phyloP scores from a whole-genome alignment of 495 filamentous ascomycete species.

The Penicillium herquei region DNA sequence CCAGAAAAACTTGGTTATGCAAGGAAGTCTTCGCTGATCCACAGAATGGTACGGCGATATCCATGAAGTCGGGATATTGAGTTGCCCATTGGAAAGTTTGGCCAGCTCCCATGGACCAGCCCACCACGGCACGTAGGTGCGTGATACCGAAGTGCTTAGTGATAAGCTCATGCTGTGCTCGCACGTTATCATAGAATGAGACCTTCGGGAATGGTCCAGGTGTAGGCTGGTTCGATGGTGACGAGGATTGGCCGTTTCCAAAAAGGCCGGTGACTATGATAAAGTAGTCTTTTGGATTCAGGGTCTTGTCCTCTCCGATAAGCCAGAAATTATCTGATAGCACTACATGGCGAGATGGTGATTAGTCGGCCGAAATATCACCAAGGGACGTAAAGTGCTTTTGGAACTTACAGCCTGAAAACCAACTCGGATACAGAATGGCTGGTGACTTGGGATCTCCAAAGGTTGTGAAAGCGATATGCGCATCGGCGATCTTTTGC shows the following conservation, averaged over 20 bases:
- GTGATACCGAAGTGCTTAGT: conserved; percentile 62
- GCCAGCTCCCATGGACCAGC: conserved; percentile 70
- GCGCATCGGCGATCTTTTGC: conserved; percentile 52
- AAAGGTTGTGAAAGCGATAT: conserved; percentile 70
- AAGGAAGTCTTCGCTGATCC: conserved; percentile 63
- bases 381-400: neutral
- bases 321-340: conserved; percentile 68
- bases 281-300: conserved; percentile 62
- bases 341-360: conserved; percentile 19
- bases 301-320: conserved; percentile 58
- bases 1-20: conserved; percentile 72
- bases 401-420: conserved; percentile 52
- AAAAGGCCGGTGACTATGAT: conserved; percentile 71
- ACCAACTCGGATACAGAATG: conserved; percentile 73
- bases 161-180: conserved; percentile 62
- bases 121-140: conserved; percentile 61
- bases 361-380: neutral
- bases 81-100: conserved; percentile 72
- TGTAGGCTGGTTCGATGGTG: conserved; percentile 60
- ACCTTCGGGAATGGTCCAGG: conserved; percentile 58
- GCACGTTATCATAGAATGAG: conserved; percentile 68
- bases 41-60: conserved; percentile 65
- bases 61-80: conserved; percentile 69
- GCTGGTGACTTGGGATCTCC: conserved; percentile 60
- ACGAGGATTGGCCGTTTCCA: conserved; percentile 70